phyloP scores from a whole-genome alignment of 2,329 filamentous ascomycete genomes.

The Ascochyta koolunga region DNA sequence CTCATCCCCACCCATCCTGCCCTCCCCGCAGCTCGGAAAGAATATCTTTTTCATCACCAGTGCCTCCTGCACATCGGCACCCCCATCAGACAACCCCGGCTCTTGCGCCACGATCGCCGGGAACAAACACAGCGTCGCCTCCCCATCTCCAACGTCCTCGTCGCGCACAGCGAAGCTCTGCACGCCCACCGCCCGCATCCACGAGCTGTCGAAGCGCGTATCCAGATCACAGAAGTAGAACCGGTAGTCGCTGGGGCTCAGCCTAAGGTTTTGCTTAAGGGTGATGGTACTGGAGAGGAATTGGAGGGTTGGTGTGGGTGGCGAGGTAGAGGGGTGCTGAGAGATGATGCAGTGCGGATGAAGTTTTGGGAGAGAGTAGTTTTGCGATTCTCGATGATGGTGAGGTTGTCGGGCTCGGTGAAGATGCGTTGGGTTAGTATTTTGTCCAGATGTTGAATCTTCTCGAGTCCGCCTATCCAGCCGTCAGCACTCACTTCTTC shows the following conservation, averaged over 20 bases:
- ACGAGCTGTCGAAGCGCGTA: slow-evolving; percentile 5
- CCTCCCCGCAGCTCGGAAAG: not conserved
- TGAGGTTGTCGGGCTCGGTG: no score
- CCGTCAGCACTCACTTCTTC: no score
- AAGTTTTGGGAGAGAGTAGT: no score
- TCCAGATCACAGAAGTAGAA: slow-evolving; percentile 12
- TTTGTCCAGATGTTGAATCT: no score
- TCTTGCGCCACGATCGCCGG: slow-evolving; percentile 9
- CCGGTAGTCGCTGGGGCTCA: slow-evolving; percentile 13
- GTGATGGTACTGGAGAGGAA: not conserved
- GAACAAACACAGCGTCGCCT: slow-evolving; percentile 14
- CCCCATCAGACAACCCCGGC: not conserved
- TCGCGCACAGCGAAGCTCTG: no score
- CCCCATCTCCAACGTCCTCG: not conserved
- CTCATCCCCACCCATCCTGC: not conserved
- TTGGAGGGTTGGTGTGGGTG: no score
- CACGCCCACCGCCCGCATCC: slow-evolving; percentile 10
- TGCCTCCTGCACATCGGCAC: not conserved
- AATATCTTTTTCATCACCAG: slow-evolving; percentile 13
- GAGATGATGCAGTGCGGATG: no score
- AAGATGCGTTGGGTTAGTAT: no score
- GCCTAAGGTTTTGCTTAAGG: slow-evolving; percentile 13
- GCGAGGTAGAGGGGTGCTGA: no score
- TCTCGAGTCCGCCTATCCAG: no score
- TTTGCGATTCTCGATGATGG: no score